These are phyloP conservation scores for Infundibulicybe gibba DNA, from an alignment of 768 basidiomycete genomes.

Conservation along the genomic window DNA sequence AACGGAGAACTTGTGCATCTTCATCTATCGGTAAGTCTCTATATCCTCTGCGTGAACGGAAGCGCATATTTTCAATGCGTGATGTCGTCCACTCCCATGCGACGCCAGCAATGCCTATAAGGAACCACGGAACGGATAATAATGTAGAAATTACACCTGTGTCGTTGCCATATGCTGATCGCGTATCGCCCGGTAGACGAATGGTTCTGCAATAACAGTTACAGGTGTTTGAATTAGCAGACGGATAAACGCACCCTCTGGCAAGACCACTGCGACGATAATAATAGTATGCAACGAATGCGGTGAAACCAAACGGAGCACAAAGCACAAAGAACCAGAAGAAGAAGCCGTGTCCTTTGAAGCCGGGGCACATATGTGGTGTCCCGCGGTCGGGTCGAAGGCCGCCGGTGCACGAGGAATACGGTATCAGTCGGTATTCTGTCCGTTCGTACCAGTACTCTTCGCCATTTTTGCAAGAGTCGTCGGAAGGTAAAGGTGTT, in stretches of 20 bases:
- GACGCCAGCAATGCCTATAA: slow-evolving; percentile 74
- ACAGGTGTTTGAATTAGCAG: background rate
- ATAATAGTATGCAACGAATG: slow-evolving; percentile 77
- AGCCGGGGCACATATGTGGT: slow-evolving; percentile 77
- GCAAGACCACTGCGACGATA: slow-evolving; percentile 69
- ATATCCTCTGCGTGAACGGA: slow-evolving; percentile 61
- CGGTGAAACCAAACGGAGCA: slow-evolving; percentile 76
- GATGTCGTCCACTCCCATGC: slow-evolving; percentile 65
- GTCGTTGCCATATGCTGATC: slow-evolving; percentile 27
- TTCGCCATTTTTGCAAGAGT: slow-evolving; percentile 55
- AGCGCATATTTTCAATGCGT: slow-evolving; percentile 36
- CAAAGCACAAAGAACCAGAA: slow-evolving; percentile 84
- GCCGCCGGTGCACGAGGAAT: slow-evolving; percentile 85
- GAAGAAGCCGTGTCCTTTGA: slow-evolving; percentile 64
- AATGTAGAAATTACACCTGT: slow-evolving; percentile 63
- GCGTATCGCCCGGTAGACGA: slow-evolving; percentile 63
- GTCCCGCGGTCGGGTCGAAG: slow-evolving; percentile 71
- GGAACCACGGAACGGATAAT: slow-evolving; percentile 87
- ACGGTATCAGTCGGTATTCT: slow-evolving; percentile 84
- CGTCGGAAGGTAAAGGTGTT: slow-evolving; percentile 55
- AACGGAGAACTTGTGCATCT: slow-evolving; percentile 82
- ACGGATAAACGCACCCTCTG: slow-evolving; percentile 57
- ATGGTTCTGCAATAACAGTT: slow-evolving; percentile 52
- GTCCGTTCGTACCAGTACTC: slow-evolving; percentile 95
- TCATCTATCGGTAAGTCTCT: slow-evolving; percentile 80